Evolutionary conservation across 148 eudicot species (phyloP).

Genomic region (Vaccinium darrowii): DNA sequence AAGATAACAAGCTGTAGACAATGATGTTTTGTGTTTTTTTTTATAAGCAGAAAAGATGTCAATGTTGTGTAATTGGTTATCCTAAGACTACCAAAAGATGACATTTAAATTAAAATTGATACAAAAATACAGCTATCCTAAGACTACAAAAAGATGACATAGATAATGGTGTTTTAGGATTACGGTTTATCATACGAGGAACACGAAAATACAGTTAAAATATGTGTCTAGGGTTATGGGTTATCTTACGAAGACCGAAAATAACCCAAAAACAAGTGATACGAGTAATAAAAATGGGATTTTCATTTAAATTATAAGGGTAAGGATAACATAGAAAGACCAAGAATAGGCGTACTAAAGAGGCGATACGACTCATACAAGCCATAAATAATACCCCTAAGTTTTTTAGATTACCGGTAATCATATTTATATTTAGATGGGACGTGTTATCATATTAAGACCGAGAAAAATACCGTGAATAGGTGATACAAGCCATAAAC

Average conservation of each 20-base stretch:
- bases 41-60: background rate
- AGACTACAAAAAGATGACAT: background rate
- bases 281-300: slow-evolving; percentile 70
- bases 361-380: too few relatives aligned
- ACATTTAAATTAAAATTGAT: background rate
- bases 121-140: background rate
- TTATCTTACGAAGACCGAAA: background rate
- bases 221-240: background rate
- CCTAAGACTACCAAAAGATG: background rate
- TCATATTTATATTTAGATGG: slow-evolving; percentile 37
- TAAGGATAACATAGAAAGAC: slow-evolving; percentile 66
- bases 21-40: background rate
- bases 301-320: slow-evolving; percentile 48
- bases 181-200: background rate
- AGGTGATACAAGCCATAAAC: slow-evolving; percentile 79
- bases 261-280: slow-evolving; percentile 79
- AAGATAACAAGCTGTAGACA: background rate
- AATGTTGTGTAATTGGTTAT: background rate
- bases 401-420: slow-evolving; percentile 39
- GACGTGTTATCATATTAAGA: slow-evolving; percentile 48
- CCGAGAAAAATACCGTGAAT: slow-evolving; percentile 61
- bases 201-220: background rate
- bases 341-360: background rate
- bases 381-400: background rate
- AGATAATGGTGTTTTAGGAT: background rate